Evolutionary conservation across 371 early-diverging fungal genomes (phyloP).

Genomic region (Fennellomyces sp.): DNA sequence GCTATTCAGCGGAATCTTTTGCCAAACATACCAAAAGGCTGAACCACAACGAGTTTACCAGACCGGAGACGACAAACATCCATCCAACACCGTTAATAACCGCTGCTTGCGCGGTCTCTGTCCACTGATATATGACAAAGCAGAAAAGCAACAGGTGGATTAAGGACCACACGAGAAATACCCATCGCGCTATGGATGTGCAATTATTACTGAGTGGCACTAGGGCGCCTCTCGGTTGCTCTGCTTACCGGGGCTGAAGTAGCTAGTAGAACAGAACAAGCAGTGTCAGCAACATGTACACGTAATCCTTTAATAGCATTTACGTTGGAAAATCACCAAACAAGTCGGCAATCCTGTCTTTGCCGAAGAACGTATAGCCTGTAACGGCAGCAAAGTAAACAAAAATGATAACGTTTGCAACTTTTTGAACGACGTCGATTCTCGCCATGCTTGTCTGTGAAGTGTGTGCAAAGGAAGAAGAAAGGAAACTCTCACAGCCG

Average conservation of each 20-base stretch:
- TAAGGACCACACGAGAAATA: constrained; percentile 56
- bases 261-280: neutral
- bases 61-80: constrained; percentile 65
- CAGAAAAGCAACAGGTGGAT: constrained; percentile 67
- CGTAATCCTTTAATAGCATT: constrained; percentile 22
- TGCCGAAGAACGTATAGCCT: constrained; percentile 56
- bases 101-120: constrained; percentile 59
- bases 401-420: constrained; percentile 68
- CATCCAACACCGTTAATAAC: constrained; percentile 62
- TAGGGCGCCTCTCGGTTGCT: too few species aligned
- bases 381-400: constrained; percentile 64
- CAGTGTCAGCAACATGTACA: constrained; percentile 28
- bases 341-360: constrained; percentile 15
- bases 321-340: constrained; percentile 15
- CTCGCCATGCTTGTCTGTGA: constrained; percentile 5
- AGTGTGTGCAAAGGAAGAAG: neutral
- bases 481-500: too few species aligned
- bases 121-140: constrained; percentile 67
- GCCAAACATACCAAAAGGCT: constrained; percentile 64
- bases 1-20: too few species aligned
- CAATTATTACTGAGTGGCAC: neutral
- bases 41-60: constrained; percentile 64
- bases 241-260: constrained; percentile 4
- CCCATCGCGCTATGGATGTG: constrained; percentile 35
- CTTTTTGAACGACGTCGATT: constrained; percentile 42